These are phyloP conservation scores for Vitis hybrid DNA, from an alignment of 177 flowering plant genomes.

Conservation along the genomic window DNA sequence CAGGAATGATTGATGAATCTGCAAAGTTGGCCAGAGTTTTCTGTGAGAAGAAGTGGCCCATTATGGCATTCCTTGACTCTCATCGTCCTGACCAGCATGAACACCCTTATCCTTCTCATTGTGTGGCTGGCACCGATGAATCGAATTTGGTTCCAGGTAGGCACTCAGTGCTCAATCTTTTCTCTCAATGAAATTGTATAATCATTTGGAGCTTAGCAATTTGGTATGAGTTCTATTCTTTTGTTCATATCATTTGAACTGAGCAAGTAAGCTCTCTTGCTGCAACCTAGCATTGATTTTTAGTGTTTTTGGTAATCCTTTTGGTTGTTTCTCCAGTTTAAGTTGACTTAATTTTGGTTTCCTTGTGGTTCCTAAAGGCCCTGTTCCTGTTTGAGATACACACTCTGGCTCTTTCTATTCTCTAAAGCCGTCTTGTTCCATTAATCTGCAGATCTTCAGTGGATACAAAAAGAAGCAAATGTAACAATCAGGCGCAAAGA, in stretches of 20 bases:
- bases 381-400: too few species aligned
- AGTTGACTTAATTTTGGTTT: too few species aligned
- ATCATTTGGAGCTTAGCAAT: too few species aligned
- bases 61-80: slow-evolving; percentile 61
- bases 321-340: too few species aligned
- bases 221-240: neutral
- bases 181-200: neutral
- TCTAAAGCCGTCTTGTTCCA: neutral
- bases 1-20: slow-evolving; percentile 60
- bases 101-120: slow-evolving; percentile 77
- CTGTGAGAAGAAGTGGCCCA: slow-evolving; percentile 63
- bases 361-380: too few species aligned
- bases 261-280: neutral
- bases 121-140: slow-evolving; percentile 63
- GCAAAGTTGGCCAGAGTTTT: slow-evolving; percentile 47
- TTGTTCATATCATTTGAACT: neutral
- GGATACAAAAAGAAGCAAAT: slow-evolving; percentile 42
- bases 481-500: slow-evolving; percentile 49
- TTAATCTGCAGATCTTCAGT: slow-evolving; percentile 29
- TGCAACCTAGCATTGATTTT: too few species aligned
- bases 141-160: slow-evolving; percentile 64
- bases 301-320: too few species aligned
- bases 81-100: slow-evolving; percentile 70
- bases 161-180: neutral
- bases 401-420: neutral